phyloP scores from a whole-genome alignment of 352 stramenopile species.

The Phytophthora pisi region DNA sequence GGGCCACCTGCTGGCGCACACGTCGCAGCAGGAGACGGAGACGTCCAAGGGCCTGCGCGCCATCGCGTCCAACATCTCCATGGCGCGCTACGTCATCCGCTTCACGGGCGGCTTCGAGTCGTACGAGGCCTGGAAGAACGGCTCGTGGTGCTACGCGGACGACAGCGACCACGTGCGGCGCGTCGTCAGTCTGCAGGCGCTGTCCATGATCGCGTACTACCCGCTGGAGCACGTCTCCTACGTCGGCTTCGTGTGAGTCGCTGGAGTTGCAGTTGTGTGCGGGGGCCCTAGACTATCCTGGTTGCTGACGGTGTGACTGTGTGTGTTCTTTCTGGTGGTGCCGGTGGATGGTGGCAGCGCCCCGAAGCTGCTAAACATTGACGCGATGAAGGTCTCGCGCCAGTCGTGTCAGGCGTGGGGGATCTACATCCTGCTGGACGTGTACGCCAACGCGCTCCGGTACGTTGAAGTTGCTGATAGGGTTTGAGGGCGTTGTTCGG shows the following conservation, averaged over 20 bases:
- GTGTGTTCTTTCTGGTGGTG: not conserved
- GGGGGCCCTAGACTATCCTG: not conserved
- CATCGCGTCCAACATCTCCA: conserved; percentile 74
- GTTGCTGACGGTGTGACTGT: conserved; percentile 2
- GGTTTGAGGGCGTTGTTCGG: conserved; percentile 3
- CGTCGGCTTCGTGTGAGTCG: conserved; percentile 77
- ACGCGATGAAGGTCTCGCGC: conserved; percentile 70
- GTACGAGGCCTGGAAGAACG: conserved; percentile 76
- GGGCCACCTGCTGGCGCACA: conserved; percentile 59
- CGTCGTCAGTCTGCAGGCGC: conserved; percentile 69
- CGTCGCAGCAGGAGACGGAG: conserved; percentile 55
- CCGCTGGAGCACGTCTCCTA: conserved; percentile 87
- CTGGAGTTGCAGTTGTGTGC: not conserved
- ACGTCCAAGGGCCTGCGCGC: conserved; percentile 60
- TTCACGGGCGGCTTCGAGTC: conserved; percentile 79
- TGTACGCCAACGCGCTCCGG: conserved; percentile 80
- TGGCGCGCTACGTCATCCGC: conserved; percentile 80
- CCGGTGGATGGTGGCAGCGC: conserved; percentile 41
- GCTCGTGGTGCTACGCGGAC: conserved; percentile 78
- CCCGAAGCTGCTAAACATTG: conserved; percentile 75
- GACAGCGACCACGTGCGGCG: conserved; percentile 65
- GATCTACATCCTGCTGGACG: conserved; percentile 75
- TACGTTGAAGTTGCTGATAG: conserved; percentile 30
- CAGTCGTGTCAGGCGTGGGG: conserved; percentile 79
- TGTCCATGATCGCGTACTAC: conserved; percentile 88